Conservation (phyloP, 352 stramenopile genomes). For the Pythium chondricola region DNA sequence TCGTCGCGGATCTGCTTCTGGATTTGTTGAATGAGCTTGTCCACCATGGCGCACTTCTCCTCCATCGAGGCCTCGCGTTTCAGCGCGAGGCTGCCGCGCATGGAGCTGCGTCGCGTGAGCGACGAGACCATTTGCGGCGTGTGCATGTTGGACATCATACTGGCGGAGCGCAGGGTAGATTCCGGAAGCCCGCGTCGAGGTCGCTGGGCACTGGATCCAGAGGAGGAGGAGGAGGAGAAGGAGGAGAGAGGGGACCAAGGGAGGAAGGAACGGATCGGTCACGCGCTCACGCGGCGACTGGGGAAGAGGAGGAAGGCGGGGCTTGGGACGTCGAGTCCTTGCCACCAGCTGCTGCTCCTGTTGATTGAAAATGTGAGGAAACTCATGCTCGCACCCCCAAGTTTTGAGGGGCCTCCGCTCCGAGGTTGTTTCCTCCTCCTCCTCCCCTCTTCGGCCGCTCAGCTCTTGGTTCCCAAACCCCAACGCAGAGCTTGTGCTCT, state of each 20-base stretch:
- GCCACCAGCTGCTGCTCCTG: slow-evolving; percentile 8
- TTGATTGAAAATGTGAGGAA: slow-evolving; percentile 20
- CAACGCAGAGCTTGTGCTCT: slow-evolving; percentile 8
- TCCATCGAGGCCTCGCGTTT: slow-evolving; percentile 38
- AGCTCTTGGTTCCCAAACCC: slow-evolving; percentile 8
- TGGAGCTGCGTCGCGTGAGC: slow-evolving; percentile 27
- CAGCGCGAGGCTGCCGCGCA: slow-evolving; percentile 23
- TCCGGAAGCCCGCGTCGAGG: no score
- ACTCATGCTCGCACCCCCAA: slow-evolving; percentile 7
- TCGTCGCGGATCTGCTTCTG: slow-evolving; percentile 52
- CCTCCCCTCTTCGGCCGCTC: slow-evolving; percentile 1
- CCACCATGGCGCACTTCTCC: slow-evolving; percentile 52
- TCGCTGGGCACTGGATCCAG: not conserved
- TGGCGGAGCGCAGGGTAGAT: no score
- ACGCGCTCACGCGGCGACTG: no score
- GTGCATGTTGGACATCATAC: slow-evolving; percentile 35
- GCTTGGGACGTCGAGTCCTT: not conserved
- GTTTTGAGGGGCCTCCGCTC: not conserved
- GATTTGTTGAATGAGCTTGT: slow-evolving; percentile 61
- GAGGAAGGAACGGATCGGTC: no score
- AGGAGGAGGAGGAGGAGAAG: not conserved
- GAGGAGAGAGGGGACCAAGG: no score
- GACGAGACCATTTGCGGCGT: slow-evolving; percentile 28
- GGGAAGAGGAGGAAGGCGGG: no score
- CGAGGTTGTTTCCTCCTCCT: not conserved